Base-by-base conservation (phyloP, 176 grass and related monocot genomes). In the Paspalum vaginatum region DNA sequence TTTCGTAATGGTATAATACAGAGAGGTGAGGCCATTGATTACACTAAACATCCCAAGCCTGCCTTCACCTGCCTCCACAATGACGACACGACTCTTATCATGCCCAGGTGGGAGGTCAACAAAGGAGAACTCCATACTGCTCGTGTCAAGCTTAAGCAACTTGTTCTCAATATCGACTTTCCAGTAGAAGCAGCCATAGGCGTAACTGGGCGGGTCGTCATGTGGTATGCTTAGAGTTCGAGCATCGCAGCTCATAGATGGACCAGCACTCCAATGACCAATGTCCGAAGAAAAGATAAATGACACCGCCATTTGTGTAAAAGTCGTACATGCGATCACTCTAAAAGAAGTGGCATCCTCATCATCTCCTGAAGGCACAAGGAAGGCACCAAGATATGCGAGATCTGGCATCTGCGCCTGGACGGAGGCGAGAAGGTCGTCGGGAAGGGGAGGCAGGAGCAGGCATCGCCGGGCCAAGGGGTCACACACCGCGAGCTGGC, bases 401-500 rank as follows among this genome's bases (percentile, higher is more conserved):
- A 18, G 7, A 18, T n/a, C n/a, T 11, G 0, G n/a, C n/a, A n/a
- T n/a, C n/a, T 53, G 5, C 8, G 37, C 4, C 25, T 11, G 8
- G 15, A 38, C 5, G 16, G 25, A 51, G 2, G 11, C 65, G 6
- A 43, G 9, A 37, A 76, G 44, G 2, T 68, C 62, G 1, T 37
- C 5, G 5, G 59, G 57, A 54, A 85, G 21, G n/a, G 24, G 41
- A 11, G 63, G 41, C 44, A 84, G 53, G 10, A 68, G 51, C 7
- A 58, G 0, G 41, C 17, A 55, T 5, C 45, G 18, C 46, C 12
- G 57, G 40, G 46, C 22, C 75, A 72, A 16, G 17, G 75, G 83
- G 59, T 79, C 47, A 9, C 67, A 85, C 39, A 85, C 84, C 2
- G 58, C 47, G 5, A 85, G 52, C 41, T 65, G 18, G 2, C 1